Conservation (phyloP, 495 filamentous ascomycete genomes). For the Bacidia rubella region DNA sequence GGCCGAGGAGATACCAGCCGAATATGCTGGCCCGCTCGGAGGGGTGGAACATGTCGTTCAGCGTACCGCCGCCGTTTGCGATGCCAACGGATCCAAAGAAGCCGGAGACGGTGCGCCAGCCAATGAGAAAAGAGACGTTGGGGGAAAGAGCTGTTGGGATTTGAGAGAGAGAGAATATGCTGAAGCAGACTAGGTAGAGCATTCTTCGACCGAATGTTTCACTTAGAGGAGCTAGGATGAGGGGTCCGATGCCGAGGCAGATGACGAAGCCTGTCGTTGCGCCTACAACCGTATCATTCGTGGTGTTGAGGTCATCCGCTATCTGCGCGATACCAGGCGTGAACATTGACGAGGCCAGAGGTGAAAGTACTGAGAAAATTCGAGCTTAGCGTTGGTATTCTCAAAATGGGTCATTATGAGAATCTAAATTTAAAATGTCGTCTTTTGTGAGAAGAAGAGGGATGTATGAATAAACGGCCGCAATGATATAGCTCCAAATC, state of each 20-base stretch:
- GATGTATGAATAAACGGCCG: too few species aligned
- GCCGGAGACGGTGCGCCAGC: conserved; percentile 36
- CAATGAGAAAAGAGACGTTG: conserved; percentile 50
- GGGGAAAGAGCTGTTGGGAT: conserved; percentile 56
- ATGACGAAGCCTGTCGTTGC: conserved; percentile 31
- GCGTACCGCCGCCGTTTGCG: conserved; percentile 58
- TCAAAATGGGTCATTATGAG: background rate
- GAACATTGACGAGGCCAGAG: conserved; percentile 30
- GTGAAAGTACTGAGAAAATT: conserved; percentile 22
- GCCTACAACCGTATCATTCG: conserved; percentile 20
- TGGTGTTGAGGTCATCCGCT: conserved; percentile 22
- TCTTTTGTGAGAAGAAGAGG: background rate
- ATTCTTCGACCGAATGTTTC: conserved; percentile 62
- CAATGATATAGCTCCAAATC: too few species aligned
- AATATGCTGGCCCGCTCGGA: conserved; percentile 37
- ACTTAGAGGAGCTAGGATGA: conserved; percentile 60
- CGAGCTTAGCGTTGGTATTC: background rate
- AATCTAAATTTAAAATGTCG: background rate
- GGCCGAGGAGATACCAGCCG: conserved; percentile 21
- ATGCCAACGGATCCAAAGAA: conserved; percentile 65
- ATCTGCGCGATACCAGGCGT: conserved; percentile 30
- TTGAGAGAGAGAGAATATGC: conserved; percentile 47
- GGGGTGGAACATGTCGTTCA: conserved; percentile 59
- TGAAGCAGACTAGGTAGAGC: conserved; percentile 51
- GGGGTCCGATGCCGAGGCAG: conserved; percentile 58